Evolutionary conservation across 108 stramenopile genomes (phyloP).

Genomic region (Fragilaria crotonensis): DNA sequence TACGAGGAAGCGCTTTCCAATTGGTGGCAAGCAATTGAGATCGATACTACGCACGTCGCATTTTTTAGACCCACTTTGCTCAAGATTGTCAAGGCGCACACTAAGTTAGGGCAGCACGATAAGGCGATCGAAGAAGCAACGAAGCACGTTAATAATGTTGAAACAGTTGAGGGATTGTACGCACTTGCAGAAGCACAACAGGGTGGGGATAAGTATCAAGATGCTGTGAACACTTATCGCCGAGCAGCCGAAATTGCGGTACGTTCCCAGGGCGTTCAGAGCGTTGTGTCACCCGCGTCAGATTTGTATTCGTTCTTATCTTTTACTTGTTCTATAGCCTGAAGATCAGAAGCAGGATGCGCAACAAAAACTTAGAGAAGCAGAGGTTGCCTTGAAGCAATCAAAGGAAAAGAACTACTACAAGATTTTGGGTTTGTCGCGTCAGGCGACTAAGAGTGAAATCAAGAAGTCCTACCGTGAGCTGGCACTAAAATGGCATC

Average conservation of each 20-base stretch:
- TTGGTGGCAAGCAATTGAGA: constrained; percentile 63
- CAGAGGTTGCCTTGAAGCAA: constrained; percentile 85
- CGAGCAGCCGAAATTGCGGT: constrained; percentile 54
- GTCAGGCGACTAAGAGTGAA: constrained; percentile 73
- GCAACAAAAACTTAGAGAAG: constrained; percentile 58
- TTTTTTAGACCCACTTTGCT: constrained; percentile 59
- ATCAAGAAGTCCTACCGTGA: constrained; percentile 95
- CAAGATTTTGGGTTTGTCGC: constrained; percentile 88
- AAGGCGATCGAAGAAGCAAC: constrained; percentile 56
- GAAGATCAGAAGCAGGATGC: constrained; percentile 34
- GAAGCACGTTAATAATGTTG: constrained; percentile 43
- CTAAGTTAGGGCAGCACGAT: constrained; percentile 53
- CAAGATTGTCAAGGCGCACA: constrained; percentile 67
- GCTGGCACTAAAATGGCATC: constrained; percentile 75
- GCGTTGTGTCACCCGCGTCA: too few relatives aligned
- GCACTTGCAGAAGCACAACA: constrained; percentile 71
- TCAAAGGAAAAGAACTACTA: constrained; percentile 97
- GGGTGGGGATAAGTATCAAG: constrained; percentile 73
- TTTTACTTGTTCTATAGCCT: not conserved
- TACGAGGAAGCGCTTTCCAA: constrained; percentile 53
- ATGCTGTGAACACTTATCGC: constrained; percentile 66
- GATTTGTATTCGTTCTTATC: too few relatives aligned
- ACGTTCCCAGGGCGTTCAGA: too few relatives aligned
- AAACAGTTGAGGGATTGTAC: constrained; percentile 55
- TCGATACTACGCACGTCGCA: constrained; percentile 56